These are phyloP conservation scores for Heliosperma pusillum DNA, from an alignment of 148 eudicot genomes.

Conservation along the genomic window DNA sequence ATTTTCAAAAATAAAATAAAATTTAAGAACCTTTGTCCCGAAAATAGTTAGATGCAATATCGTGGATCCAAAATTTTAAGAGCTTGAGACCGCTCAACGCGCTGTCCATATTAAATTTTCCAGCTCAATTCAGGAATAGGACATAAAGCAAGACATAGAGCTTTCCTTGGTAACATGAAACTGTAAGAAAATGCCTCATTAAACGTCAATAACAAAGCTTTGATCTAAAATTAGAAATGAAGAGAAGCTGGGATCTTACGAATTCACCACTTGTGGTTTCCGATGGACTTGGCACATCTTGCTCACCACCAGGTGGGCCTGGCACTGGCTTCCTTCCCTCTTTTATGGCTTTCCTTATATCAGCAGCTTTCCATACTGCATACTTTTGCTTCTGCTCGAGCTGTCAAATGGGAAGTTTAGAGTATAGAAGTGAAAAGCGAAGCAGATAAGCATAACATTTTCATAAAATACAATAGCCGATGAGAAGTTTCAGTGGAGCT, in stretches of 20 bases:
- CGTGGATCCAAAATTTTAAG: not conserved
- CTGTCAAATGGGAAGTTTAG: slow-evolving; percentile 32
- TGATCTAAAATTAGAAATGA: not conserved
- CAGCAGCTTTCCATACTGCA: slow-evolving; percentile 99
- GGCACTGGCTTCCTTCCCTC: slow-evolving; percentile 94
- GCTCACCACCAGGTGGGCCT: slow-evolving; percentile 93
- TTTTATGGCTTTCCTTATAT: slow-evolving; percentile 91
- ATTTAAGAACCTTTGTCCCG: not conserved
- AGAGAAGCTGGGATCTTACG: slow-evolving; percentile 42
- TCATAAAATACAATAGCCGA: not conserved
- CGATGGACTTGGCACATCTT: slow-evolving; percentile 44
- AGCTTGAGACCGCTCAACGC: not conserved
- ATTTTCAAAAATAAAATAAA: not conserved
- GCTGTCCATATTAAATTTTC: not conserved
- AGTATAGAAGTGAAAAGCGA: not conserved
- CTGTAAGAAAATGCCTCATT: not conserved
- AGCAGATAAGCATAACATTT: not conserved
- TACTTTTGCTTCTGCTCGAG: slow-evolving; percentile 97
- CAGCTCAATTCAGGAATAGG: not conserved
- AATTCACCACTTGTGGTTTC: slow-evolving; percentile 46
- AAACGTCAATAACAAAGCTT: slow-evolving; percentile 2
- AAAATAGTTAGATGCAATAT: not conserved
- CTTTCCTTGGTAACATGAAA: not conserved
- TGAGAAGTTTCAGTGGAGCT: not conserved
- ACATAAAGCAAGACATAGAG: not conserved